Evolutionary conservation across 805 yeast genomes (phyloP).

Genomic region (Saccharomycopsis fodiens): DNA sequence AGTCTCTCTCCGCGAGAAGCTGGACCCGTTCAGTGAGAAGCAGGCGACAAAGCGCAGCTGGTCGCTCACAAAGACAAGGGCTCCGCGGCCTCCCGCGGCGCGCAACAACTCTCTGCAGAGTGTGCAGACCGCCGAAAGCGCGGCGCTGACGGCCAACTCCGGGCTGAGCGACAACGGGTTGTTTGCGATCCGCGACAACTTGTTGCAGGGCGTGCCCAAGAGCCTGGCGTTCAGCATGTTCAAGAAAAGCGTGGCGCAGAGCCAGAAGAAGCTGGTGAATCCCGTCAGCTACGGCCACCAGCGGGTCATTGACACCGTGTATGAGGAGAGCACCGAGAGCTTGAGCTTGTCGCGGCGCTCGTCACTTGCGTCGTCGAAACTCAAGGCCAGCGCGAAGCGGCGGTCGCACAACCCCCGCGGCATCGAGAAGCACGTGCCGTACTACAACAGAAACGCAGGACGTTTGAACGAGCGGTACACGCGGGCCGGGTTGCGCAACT

Average conservation of each 20-base stretch:
- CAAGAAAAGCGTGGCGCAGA: neutral
- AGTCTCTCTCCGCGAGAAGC: neutral
- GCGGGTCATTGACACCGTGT: constrained; percentile 21
- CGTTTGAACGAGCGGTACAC: constrained; percentile 8
- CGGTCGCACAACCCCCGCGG: neutral
- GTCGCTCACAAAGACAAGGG: neutral
- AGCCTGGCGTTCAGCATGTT: neutral
- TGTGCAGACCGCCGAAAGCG: constrained; percentile 1
- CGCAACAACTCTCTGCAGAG: constrained; percentile 3
- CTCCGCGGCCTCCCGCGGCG: neutral
- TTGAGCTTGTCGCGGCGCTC: constrained; percentile 2
- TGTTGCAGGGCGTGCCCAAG: constrained; percentile 8
- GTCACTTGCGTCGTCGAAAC: neutral
- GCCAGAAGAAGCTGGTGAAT: neutral
- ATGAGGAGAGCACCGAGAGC: constrained; percentile 19
- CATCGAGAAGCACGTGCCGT: neutral
- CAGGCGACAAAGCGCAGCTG: neutral
- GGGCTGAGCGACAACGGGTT: constrained; percentile 16
- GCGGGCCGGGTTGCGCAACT: constrained; percentile 14
- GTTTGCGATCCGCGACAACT: constrained; percentile 17
- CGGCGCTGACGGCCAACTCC: neutral
- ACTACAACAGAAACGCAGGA: neutral
- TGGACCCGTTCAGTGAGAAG: neutral
- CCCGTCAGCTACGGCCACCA: constrained; percentile 1
- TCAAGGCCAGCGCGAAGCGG: neutral